These are phyloP conservation scores for Cardiospermum halicacabum DNA, from an alignment of 345 rosid genomes.

Conservation along the genomic window DNA sequence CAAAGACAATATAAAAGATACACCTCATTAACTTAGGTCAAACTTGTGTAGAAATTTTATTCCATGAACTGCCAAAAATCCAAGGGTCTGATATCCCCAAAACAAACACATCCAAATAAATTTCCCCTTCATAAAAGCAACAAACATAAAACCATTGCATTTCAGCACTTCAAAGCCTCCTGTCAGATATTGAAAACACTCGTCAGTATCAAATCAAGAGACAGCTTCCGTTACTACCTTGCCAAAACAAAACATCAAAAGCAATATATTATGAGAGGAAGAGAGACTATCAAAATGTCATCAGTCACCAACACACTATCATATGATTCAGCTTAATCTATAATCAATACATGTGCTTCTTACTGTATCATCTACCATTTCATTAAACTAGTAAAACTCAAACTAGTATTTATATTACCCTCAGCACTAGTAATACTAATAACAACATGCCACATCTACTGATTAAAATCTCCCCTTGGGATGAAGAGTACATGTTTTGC, in stretches of 20 bases:
- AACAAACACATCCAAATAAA: conserved; percentile 11
- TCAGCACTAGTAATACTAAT: too few relatives aligned
- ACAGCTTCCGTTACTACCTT: neutral
- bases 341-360: too few relatives aligned
- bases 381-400: too few relatives aligned
- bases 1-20: neutral
- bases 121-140: neutral
- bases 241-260: neutral
- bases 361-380: too few relatives aligned
- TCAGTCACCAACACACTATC: too few relatives aligned
- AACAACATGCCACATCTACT: too few relatives aligned
- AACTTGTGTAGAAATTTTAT: conserved; percentile 13
- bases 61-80: conserved; percentile 6
- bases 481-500: too few relatives aligned
- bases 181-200: conserved; percentile 16
- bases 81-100: conserved; percentile 2
- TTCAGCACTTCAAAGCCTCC: conserved; percentile 12
- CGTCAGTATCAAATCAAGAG: neutral
- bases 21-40: neutral
- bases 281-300: too few relatives aligned
- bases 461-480: too few relatives aligned
- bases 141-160: conserved; percentile 13
- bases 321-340: too few relatives aligned
- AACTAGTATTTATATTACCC: too few relatives aligned
- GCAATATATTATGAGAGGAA: neutral